Evolutionary conservation across 495 filamentous ascomycete genomes (phyloP).

Genomic region (Diplogelasinospora grovesii): DNA sequence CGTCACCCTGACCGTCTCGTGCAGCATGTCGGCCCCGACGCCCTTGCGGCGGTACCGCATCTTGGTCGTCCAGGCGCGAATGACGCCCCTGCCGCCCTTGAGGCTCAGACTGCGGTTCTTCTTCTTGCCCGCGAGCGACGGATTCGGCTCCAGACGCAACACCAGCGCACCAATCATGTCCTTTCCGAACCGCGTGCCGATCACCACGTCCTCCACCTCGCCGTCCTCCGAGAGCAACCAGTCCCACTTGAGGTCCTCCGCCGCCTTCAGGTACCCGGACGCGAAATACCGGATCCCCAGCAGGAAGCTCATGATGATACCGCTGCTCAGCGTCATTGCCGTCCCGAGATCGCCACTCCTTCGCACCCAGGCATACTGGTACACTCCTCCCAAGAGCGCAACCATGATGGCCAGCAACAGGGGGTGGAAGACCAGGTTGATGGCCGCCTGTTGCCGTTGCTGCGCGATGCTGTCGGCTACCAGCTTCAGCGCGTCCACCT

Average conservation of each 20-base stretch:
- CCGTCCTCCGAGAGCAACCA: constrained; percentile 26
- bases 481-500: constrained; percentile 35
- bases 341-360: constrained; percentile 27
- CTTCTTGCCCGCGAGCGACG: constrained; percentile 3
- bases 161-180: constrained; percentile 39
- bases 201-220: constrained; percentile 32
- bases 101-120: constrained; percentile 22
- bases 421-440: constrained; percentile 34
- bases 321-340: constrained; percentile 25
- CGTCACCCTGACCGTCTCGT: constrained; percentile 55
- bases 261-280: constrained; percentile 31
- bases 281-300: constrained; percentile 35
- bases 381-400: constrained; percentile 21
- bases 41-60: constrained; percentile 59
- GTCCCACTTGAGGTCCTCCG: constrained; percentile 31
- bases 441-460: constrained; percentile 36
- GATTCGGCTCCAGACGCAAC: constrained; percentile 31
- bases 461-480: constrained; percentile 42
- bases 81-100: constrained; percentile 45
- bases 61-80: constrained; percentile 71
- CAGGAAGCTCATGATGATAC: constrained; percentile 34
- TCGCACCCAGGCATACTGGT: constrained; percentile 28
- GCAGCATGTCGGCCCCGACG: constrained; percentile 60
- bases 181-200: constrained; percentile 34
- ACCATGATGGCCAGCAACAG: constrained; percentile 26